phyloP scores from a whole-genome alignment of 768 basidiomycete species.

The Leucocoprinus sp. region DNA sequence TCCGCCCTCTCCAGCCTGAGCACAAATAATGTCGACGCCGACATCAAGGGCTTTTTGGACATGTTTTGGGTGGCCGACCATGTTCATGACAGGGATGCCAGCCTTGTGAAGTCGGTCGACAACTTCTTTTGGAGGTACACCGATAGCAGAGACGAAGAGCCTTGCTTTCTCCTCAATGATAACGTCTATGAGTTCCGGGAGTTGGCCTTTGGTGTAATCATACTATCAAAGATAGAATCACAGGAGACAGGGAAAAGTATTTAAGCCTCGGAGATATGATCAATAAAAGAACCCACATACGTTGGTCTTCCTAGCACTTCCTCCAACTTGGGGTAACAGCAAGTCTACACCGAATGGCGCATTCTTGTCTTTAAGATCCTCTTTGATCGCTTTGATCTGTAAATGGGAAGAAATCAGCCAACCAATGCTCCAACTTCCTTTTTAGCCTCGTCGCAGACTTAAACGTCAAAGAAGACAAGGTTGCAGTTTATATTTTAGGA shows the following conservation, averaged over 20 bases:
- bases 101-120: constrained; percentile 80
- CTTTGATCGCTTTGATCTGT: constrained; percentile 69
- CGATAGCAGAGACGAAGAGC: constrained; percentile 88
- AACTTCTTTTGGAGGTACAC: constrained; percentile 73
- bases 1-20: constrained; percentile 89
- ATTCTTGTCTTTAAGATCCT: constrained; percentile 61
- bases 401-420: constrained; percentile 13
- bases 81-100: constrained; percentile 87
- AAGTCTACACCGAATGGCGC: constrained; percentile 90
- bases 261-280: background rate
- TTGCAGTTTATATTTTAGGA: constrained; percentile 1
- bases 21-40: constrained; percentile 90
- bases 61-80: constrained; percentile 95
- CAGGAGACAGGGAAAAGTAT: constrained; percentile 1
- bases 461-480: constrained; percentile 9
- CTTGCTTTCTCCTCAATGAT: constrained; percentile 87
- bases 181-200: constrained; percentile 77
- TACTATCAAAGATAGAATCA: constrained; percentile 32
- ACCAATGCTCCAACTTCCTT: constrained; percentile 6
- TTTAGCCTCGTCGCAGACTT: background rate
- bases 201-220: constrained; percentile 85
- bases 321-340: constrained; percentile 81
- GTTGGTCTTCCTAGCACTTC: constrained; percentile 85
- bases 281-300: constrained; percentile 27
- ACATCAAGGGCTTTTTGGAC: constrained; percentile 71